Evolutionary conservation across 2,329 filamentous ascomycete species (phyloP).

Genomic region (Fusarium foetens): DNA sequence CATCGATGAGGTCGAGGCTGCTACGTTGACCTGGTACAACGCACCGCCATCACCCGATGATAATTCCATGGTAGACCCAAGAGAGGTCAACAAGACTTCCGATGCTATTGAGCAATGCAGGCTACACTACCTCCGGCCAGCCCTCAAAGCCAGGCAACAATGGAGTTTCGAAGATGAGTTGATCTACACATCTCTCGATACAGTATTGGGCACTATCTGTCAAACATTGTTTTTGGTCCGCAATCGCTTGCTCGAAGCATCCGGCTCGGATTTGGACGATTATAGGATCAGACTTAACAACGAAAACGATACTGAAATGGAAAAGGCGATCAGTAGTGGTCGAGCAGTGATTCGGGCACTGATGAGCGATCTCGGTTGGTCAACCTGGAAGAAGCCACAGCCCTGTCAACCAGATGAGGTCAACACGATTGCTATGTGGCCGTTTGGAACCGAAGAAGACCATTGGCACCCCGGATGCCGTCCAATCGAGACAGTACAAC

Average conservation of each 20-base stretch:
- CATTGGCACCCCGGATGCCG: slow-evolving; percentile 54
- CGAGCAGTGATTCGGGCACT: slow-evolving; percentile 47
- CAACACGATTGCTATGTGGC: slow-evolving; percentile 73
- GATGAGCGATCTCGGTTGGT: slow-evolving; percentile 65
- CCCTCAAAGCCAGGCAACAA: slow-evolving; percentile 25
- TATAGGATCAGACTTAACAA: slow-evolving; percentile 14
- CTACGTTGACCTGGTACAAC: slow-evolving; percentile 58
- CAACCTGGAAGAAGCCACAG: slow-evolving; percentile 66
- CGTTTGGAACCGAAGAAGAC: slow-evolving; percentile 64
- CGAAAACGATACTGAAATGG: neutral
- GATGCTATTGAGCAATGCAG: slow-evolving; percentile 57
- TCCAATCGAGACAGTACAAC: slow-evolving; percentile 41
- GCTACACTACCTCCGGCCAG: slow-evolving; percentile 55
- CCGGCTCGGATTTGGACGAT: neutral
- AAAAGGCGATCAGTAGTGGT: slow-evolving; percentile 29
- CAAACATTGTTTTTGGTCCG: slow-evolving; percentile 42
- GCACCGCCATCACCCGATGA: slow-evolving; percentile 45
- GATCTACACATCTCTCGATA: slow-evolving; percentile 56
- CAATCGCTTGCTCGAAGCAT: slow-evolving; percentile 31
- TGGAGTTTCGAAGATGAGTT: slow-evolving; percentile 57
- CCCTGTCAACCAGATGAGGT: slow-evolving; percentile 64
- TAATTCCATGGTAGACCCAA: slow-evolving; percentile 7
- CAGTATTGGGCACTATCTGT: slow-evolving; percentile 55
- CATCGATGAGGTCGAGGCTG: slow-evolving; percentile 50
- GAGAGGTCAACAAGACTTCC: slow-evolving; percentile 52